These are phyloP conservation scores for Volvariella surrecta DNA, from an alignment of 1,284 basidiomycete species.

Conservation along the genomic window DNA sequence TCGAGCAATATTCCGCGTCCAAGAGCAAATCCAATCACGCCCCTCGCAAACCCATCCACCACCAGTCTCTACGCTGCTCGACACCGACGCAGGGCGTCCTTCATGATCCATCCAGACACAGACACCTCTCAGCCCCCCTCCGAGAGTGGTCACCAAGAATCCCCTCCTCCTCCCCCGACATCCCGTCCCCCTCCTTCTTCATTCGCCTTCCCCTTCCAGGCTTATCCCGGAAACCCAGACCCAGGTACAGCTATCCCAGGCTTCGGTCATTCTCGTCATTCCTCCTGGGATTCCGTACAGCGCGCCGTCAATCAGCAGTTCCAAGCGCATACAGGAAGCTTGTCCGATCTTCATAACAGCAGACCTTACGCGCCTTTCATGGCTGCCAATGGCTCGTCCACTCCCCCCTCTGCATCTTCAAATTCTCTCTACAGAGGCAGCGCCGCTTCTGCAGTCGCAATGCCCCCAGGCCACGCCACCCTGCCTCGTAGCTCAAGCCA, in stretches of 20 bases:
- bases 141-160: constrained; percentile 3
- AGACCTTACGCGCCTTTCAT: constrained; percentile 50
- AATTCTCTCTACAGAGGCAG: constrained; percentile 37
- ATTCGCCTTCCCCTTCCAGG: constrained; percentile 47
- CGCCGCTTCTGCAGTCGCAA: constrained; percentile 32
- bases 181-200: constrained; percentile 35
- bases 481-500: constrained; percentile 26
- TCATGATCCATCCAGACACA: constrained; percentile 1
- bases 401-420: constrained; percentile 16
- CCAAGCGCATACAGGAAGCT: constrained; percentile 8
- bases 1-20: constrained; percentile 7
- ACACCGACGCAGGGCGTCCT: constrained; percentile 1
- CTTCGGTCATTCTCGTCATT: constrained; percentile 16
- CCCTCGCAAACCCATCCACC: constrained; percentile 5
- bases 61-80: neutral
- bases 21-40: constrained; percentile 8
- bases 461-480: constrained; percentile 5
- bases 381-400: constrained; percentile 11
- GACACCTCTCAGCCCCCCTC: constrained; percentile 5
- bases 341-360: constrained; percentile 18
- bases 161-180: constrained; percentile 8
- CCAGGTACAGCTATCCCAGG: constrained; percentile 33
- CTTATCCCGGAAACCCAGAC: constrained; percentile 55
- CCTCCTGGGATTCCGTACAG: constrained; percentile 14
- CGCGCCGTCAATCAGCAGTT: constrained; percentile 14